Evolutionary conservation across 2,329 filamentous ascomycete genomes (phyloP), one percentile per base, ranked within the genome.

Genomic region (Pseudogymnoascus sp.): DNA sequence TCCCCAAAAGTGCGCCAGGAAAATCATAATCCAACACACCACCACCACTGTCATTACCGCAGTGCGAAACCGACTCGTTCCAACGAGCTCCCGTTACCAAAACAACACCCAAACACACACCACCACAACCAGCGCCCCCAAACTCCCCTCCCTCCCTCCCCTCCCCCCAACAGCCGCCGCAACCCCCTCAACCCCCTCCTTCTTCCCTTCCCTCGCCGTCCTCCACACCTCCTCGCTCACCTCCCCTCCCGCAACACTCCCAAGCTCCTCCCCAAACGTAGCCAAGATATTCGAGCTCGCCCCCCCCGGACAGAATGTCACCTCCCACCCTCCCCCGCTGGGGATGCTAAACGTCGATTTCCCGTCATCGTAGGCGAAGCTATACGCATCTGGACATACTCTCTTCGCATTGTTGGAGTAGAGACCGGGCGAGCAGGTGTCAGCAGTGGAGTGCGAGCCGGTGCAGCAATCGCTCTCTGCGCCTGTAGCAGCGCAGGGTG

Each of bases 361-460:
- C 65, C 78, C 76, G 70, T 86, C 83, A 67, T 85, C 82, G 73
- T 84, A 85, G 60, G 88, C 87, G 73, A 84, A 96, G 70, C 88
- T 91, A 76, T 95, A 96, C 2, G 90, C 90, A 75, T 96, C 91
- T 0, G 91, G 90, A 72, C 91, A 96, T 11, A 93, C 82, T 3
- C 76, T 77, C 77, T 96, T 95, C 62, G 89, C 88, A 10, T 80
- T 79, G 64, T 79, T 83, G 67, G 87, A 86, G 76, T 93, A 95
- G 42, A 83, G 75, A 60, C 86, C 86, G 2, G 88, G 86, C 64
- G 80, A 78, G 77, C 90, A 95, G 59, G 79, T 78, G 23, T 81
- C 78, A 2, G 88, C 82, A 40, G 82, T 81, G 70, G 87, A 80
- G 75, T 88, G 89, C 11, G 82, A 74, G 50, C 89, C 90, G 15